phyloP scores from a whole-genome alignment of 768 basidiomycete genomes.

The Termitomyces sp. region DNA sequence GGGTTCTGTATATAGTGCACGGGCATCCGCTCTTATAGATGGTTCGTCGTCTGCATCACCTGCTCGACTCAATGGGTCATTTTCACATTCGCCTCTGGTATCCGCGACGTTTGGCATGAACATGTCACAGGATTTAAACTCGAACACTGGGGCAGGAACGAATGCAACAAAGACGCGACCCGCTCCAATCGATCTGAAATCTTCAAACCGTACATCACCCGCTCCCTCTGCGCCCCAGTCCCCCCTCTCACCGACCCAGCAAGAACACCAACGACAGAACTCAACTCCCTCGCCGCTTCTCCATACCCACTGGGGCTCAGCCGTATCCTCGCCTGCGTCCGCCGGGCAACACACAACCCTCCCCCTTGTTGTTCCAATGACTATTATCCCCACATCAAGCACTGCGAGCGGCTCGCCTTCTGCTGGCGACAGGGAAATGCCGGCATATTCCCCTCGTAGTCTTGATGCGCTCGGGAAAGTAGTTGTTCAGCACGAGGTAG shows the following conservation, averaged over 20 bases:
- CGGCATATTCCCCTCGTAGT: slow-evolving; percentile 2
- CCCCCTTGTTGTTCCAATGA: not conserved
- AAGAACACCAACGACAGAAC: slow-evolving; percentile 1
- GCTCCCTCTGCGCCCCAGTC: not conserved
- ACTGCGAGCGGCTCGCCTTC: not conserved
- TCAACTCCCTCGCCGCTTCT: slow-evolving; percentile 26
- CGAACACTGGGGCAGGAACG: not conserved
- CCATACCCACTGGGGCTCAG: slow-evolving; percentile 34
- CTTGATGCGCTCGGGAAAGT: not conserved
- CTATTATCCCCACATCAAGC: not conserved
- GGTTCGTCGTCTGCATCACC: not conserved
- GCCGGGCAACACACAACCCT: slow-evolving; percentile 13
- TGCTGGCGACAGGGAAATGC: not conserved
- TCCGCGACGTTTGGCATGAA: not conserved
- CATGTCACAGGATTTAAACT: not conserved
- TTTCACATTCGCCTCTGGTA: not conserved
- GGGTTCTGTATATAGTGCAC: not conserved
- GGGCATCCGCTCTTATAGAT: not conserved
- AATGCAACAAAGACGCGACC: slow-evolving; percentile 15
- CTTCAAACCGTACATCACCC: not conserved
- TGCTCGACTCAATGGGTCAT: not conserved
- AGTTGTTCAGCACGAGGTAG: not conserved
- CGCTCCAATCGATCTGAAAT: slow-evolving; percentile 22
- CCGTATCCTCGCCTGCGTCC: slow-evolving; percentile 22
- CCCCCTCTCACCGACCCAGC: not conserved